phyloP scores from a whole-genome alignment of 495 filamentous ascomycete species.

The Neurospora sp. region DNA sequence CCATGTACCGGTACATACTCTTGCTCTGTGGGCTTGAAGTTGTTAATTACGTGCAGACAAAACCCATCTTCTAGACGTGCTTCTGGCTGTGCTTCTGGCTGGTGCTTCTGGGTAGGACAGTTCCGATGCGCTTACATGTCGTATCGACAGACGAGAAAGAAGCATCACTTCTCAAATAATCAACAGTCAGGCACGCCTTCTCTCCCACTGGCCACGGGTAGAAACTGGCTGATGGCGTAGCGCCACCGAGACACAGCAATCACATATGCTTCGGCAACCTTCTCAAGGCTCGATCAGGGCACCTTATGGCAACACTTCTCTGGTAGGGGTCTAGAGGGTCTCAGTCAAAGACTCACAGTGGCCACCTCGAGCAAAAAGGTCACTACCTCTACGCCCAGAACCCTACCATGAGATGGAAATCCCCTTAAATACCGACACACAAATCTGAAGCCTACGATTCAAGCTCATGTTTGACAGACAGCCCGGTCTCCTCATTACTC shows the following conservation, averaged over 20 bases:
- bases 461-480: not conserved
- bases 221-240: not conserved
- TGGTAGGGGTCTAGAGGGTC: not conserved
- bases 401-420: not conserved
- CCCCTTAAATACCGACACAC: not conserved
- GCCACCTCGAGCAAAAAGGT: not conserved
- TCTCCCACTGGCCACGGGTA: not conserved
- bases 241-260: not conserved
- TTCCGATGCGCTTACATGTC: not conserved
- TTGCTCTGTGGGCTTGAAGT: not conserved
- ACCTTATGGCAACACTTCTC: not conserved
- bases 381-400: not conserved
- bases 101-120: not conserved
- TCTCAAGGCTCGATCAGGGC: not conserved
- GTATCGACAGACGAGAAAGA: not conserved
- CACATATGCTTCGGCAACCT: not conserved
- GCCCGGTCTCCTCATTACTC: not conserved
- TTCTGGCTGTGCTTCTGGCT: not conserved
- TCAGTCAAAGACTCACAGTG: not conserved
- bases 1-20: not conserved
- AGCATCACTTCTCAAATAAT: not conserved
- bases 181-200: not conserved
- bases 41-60: not conserved
- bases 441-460: not conserved
- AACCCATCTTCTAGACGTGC: not conserved